Evolutionary conservation across 2,329 filamentous ascomycete genomes (phyloP).

Genomic region (Lachnellula hyalina): DNA sequence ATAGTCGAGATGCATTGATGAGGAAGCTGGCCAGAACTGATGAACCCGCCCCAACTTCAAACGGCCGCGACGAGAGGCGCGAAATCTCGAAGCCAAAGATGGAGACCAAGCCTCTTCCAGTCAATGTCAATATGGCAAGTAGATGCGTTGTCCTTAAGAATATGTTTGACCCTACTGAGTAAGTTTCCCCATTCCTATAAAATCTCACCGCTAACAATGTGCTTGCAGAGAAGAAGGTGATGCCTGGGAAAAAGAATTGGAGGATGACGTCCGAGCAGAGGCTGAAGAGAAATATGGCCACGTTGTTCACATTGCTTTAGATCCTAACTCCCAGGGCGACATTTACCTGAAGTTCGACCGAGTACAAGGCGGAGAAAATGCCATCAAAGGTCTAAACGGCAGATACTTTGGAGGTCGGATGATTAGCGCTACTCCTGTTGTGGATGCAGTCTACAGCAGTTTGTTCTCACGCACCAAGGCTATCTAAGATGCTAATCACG

Average conservation of each 20-base stretch:
- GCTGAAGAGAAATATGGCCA: constrained; percentile 94
- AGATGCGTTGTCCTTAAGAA: constrained; percentile 92
- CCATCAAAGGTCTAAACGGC: constrained; percentile 95
- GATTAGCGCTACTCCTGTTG: constrained; percentile 92
- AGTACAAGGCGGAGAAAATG: constrained; percentile 91
- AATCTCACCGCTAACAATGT: constrained; percentile 30
- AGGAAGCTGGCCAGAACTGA: constrained; percentile 95
- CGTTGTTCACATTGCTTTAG: constrained; percentile 93
- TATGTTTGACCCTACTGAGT: constrained; percentile 91
- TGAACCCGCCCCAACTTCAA: constrained; percentile 61
- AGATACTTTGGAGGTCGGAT: constrained; percentile 89
- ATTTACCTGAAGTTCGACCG: constrained; percentile 98
- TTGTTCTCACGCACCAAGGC: constrained; percentile 83
- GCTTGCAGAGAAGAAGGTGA: constrained; percentile 72
- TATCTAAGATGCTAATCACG: constrained; percentile 51
- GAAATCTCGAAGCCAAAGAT: constrained; percentile 73
- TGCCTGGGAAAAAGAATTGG: constrained; percentile 85
- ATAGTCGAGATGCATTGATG: constrained; percentile 98
- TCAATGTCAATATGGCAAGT: constrained; percentile 87
- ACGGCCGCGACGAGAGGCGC: constrained; percentile 53
- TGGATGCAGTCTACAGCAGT: constrained; percentile 98
- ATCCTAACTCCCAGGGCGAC: constrained; percentile 89
- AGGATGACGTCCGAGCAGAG: constrained; percentile 88
- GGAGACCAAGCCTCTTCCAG: constrained; percentile 70
- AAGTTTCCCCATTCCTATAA: constrained; percentile 41